Evolutionary conservation across 257 asterid genomes (phyloP).

Genomic region (Penstemon newberryi): DNA sequence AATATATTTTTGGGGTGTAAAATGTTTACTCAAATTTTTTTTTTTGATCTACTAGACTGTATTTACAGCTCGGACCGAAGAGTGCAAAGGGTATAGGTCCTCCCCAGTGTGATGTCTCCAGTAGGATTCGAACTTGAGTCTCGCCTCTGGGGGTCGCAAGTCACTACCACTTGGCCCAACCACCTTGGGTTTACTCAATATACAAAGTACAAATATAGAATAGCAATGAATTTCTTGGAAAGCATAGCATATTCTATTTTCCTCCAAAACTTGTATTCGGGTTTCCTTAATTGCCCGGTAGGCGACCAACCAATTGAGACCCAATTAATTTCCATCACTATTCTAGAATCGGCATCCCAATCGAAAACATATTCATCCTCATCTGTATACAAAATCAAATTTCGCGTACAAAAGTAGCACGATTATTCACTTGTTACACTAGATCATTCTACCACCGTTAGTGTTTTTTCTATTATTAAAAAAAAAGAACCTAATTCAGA

Average conservation of each 20-base stretch:
- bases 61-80: no score
- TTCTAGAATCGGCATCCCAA: not conserved
- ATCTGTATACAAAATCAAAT: not conserved
- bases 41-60: no score
- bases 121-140: no score
- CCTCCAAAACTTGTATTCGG: not conserved
- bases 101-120: no score
- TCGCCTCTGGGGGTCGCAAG: no score
- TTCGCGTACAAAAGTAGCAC: not conserved
- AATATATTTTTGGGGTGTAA: no score
- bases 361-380: not conserved
- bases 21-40: no score
- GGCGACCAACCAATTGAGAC: slow-evolving; percentile 36
- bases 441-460: not conserved
- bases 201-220: no score
- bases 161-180: no score
- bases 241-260: not conserved
- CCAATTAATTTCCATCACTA: not conserved
- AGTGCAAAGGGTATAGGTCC: no score
- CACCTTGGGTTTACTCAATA: no score
- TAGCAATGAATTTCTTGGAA: not conserved
- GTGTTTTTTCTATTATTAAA: not conserved
- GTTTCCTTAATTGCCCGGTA: slow-evolving; percentile 28
- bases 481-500: not conserved
- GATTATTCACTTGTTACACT: slow-evolving; percentile 4